phyloP scores from a whole-genome alignment of 176 grass and related monocot species.

The Miscanthus lutarioriparius region DNA sequence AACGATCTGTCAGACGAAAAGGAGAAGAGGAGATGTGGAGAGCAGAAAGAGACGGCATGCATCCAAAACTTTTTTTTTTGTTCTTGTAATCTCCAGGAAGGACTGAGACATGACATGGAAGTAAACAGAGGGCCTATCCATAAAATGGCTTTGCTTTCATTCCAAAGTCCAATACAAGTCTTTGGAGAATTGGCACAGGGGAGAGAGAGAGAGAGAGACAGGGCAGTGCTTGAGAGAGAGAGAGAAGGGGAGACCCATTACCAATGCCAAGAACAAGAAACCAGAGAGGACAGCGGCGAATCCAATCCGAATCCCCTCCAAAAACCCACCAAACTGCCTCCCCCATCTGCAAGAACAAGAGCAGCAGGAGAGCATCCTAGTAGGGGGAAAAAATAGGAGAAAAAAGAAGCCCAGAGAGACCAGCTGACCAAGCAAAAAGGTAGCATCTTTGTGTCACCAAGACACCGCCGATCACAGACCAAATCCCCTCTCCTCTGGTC shows the following conservation, averaged over 20 bases:
- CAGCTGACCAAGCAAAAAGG: constrained; percentile 36
- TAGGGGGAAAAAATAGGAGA: background rate
- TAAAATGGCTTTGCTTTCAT: constrained; percentile 24
- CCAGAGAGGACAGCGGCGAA: constrained; percentile 36
- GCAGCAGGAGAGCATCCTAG: constrained; percentile 39
- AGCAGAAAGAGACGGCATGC: background rate
- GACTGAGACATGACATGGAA: background rate
- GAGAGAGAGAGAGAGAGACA: constrained; percentile 23
- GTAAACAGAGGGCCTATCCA: background rate
- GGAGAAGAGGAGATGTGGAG: background rate
- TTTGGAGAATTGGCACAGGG: constrained; percentile 31
- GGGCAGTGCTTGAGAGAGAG: background rate
- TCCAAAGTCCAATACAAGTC: constrained; percentile 53
- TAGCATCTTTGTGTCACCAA: constrained; percentile 32
- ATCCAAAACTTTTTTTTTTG: background rate
- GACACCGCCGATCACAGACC: constrained; percentile 20
- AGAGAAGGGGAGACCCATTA: background rate
- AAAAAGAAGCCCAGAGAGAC: constrained; percentile 29
- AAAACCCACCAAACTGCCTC: constrained; percentile 43
- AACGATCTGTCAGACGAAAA: constrained; percentile 30
- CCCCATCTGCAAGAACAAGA: constrained; percentile 46
- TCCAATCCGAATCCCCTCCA: constrained; percentile 51
- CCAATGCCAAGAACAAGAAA: constrained; percentile 53
- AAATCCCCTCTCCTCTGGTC: constrained; percentile 13
- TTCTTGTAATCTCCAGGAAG: constrained; percentile 19